Evolutionary conservation across 768 basidiomycete genomes (phyloP).

Genomic region (Termitomyces sp.): DNA sequence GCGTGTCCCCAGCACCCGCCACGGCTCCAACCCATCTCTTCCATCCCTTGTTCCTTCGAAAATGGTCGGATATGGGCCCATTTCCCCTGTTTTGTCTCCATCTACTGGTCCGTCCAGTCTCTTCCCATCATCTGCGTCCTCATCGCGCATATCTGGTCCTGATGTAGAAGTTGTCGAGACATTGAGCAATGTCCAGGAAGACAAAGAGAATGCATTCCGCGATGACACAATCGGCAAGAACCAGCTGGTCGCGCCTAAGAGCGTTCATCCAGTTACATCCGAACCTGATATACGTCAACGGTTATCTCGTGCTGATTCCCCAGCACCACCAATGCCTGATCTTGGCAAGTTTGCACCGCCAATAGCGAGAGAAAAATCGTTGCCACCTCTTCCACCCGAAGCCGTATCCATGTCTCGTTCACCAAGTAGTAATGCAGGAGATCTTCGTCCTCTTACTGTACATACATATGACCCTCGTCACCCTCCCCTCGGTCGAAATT

Average conservation of each 20-base stretch:
- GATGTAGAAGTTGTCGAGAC: conserved; percentile 48
- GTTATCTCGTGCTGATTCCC: conserved; percentile 24
- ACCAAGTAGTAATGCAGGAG: conserved; percentile 27
- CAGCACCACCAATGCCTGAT: conserved; percentile 23
- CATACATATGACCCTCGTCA: conserved; percentile 56
- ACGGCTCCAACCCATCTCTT: conserved; percentile 66
- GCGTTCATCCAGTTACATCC: conserved; percentile 50
- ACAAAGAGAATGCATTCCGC: conserved; percentile 31
- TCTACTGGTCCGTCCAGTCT: conserved; percentile 74
- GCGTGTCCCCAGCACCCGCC: conserved; percentile 37
- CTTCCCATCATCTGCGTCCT: conserved; percentile 72
- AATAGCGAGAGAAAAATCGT: conserved; percentile 56
- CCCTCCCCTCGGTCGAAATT: conserved; percentile 36
- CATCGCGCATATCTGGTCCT: conserved; percentile 57
- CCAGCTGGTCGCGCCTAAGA: conserved; percentile 24
- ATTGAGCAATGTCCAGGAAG: conserved; percentile 36
- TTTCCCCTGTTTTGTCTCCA: conserved; percentile 65
- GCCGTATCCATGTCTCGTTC: conserved; percentile 33
- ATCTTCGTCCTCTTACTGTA: conserved; percentile 59
- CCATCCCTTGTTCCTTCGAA: conserved; percentile 56
- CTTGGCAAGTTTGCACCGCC: conserved; percentile 10
- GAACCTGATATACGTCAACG: conserved; percentile 59
- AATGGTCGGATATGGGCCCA: conserved; percentile 27
- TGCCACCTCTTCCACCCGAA: conserved; percentile 70
- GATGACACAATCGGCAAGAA: conserved; percentile 30